A percentile compares a stretch with the other conserved stretches of the same genome.
These are phyloP conservation scores for Mrakiaceae sp. DNA, from an alignment of 1,284 basidiomycete genomes.

Conservation along the genomic window DNA sequence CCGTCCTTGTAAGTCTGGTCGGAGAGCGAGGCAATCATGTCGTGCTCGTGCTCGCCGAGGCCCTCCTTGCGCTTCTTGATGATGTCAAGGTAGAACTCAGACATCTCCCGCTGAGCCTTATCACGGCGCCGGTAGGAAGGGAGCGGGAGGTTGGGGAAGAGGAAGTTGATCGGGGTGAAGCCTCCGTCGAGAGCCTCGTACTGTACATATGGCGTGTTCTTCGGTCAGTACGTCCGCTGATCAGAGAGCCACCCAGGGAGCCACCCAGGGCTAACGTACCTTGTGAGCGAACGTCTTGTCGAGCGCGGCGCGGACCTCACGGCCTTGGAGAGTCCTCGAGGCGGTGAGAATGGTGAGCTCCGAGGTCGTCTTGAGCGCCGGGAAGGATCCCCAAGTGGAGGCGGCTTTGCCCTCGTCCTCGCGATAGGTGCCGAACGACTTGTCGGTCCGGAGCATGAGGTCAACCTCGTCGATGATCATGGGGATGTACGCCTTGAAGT, in stretches of 20 bases:
- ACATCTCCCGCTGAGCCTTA: constrained; percentile 83
- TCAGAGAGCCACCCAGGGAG: constrained; percentile 28
- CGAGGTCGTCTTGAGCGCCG: constrained; percentile 64
- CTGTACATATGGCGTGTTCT: background rate
- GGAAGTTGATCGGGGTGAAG: constrained; percentile 84
- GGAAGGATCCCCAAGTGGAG: constrained; percentile 53
- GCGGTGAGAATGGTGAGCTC: constrained; percentile 95
- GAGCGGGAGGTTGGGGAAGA: constrained; percentile 88
- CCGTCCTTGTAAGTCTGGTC: constrained; percentile 81
- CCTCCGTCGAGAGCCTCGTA: constrained; percentile 63
- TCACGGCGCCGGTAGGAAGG: constrained; percentile 82
- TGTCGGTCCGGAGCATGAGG: constrained; percentile 46
- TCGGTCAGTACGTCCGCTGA: constrained; percentile 19
- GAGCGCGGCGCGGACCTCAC: constrained; percentile 67
- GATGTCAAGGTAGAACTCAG: constrained; percentile 83
- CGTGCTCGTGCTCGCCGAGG: constrained; percentile 51
- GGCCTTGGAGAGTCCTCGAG: constrained; percentile 81
- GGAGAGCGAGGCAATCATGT: constrained; percentile 87
- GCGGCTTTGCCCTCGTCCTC: constrained; percentile 52
- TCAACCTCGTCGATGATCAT: constrained; percentile 81
- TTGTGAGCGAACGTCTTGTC: constrained; percentile 77
- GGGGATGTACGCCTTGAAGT: constrained; percentile 79
- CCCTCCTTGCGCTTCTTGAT: constrained; percentile 60
- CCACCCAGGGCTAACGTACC: constrained; percentile 38
- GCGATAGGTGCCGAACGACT: constrained; percentile 50